Evolutionary conservation across 768 basidiomycete species (phyloP).

Genomic region (Phaffia australis): DNA sequence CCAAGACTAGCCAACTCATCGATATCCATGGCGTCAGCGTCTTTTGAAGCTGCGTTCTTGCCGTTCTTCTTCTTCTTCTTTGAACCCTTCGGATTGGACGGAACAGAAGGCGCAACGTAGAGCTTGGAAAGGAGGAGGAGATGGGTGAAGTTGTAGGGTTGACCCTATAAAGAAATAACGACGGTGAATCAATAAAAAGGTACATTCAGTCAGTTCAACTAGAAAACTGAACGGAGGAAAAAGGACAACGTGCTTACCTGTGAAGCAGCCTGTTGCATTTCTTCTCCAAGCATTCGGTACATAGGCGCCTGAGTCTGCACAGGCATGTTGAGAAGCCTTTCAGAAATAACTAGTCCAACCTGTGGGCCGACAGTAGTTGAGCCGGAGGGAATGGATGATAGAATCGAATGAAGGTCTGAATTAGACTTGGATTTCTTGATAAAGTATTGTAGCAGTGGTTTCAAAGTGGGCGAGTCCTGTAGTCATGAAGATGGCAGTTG

Average conservation of each 20-base stretch:
- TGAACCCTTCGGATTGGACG: conserved; percentile 52
- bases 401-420: conserved; percentile 43
- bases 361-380: conserved; percentile 37
- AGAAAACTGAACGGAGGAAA: not conserved
- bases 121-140: conserved; percentile 34
- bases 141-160: conserved; percentile 31
- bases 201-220: not conserved
- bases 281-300: conserved; percentile 77
- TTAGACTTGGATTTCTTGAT: conserved; percentile 51
- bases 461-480: conserved; percentile 61
- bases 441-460: conserved; percentile 59
- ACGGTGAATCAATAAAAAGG: not conserved
- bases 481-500: not conserved
- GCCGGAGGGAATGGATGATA: conserved; percentile 31
- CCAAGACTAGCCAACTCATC: conserved; percentile 10
- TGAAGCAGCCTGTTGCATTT: conserved; percentile 60
- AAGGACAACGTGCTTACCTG: conserved; percentile 45
- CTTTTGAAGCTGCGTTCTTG: conserved; percentile 33
- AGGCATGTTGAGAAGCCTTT: conserved; percentile 89
- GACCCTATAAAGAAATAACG: conserved; percentile 16
- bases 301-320: conserved; percentile 83
- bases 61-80: conserved; percentile 52
- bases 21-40: conserved; percentile 10
- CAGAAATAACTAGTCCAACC: conserved; percentile 74
- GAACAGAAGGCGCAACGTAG: conserved; percentile 27